Conservation (phyloP, 331 rosid species). For the Acacia pycnantha region DNA sequence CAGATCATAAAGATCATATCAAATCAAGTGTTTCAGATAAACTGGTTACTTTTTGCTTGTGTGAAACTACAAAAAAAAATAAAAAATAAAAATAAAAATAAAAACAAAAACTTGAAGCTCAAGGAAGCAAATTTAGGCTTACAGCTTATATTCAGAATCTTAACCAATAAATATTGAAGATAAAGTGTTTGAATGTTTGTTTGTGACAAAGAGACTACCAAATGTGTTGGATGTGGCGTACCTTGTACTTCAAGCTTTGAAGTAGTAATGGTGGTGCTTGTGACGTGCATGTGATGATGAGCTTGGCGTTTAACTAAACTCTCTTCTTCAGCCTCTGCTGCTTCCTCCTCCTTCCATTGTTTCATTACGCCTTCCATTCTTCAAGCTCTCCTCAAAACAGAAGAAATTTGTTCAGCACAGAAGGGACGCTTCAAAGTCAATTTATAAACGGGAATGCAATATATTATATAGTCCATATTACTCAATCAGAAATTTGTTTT, state of each 20-base stretch:
- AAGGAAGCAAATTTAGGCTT: not conserved
- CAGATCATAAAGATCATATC: not conserved
- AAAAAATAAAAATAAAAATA: too few species aligned
- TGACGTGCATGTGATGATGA: not conserved
- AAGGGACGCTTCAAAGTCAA: not conserved
- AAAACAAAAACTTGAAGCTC: not conserved
- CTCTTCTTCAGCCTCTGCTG: not conserved
- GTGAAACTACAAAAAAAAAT: not conserved
- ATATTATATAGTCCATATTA: not conserved
- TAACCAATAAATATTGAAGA: not conserved
- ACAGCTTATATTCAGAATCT: not conserved
- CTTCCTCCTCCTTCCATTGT: constrained; percentile 24
- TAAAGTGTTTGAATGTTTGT: not conserved
- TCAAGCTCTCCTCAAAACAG: not conserved
- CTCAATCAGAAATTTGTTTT: not conserved
- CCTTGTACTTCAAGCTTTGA: constrained; percentile 17
- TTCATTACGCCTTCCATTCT: constrained; percentile 19
- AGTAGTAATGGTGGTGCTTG: not conserved
- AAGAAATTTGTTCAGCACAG: not conserved
- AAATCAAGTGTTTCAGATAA: not conserved
- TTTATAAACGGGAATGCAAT: not conserved
- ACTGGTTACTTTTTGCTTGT: not conserved
- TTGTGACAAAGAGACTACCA: not conserved
- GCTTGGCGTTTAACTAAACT: not conserved
- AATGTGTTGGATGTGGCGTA: not conserved